These are phyloP conservation scores for Coemansia sp. DNA, from an alignment of 192 early-diverging fungal genomes.

Conservation along the genomic window DNA sequence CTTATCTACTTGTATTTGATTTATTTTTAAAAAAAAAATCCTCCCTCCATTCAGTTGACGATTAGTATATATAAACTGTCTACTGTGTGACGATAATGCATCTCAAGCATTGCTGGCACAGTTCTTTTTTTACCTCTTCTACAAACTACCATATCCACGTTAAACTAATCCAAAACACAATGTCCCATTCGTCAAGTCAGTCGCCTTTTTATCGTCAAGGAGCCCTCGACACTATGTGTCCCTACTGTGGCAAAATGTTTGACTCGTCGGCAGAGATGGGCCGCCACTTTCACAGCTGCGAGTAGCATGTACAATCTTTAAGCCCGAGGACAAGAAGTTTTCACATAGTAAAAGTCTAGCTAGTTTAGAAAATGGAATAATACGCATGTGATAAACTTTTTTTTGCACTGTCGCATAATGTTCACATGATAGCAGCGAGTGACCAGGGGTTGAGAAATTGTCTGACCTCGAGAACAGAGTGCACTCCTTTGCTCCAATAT, in stretches of 20 bases:
- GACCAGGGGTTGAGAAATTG: background rate
- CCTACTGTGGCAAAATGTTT: background rate
- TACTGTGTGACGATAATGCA: background rate
- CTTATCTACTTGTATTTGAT: background rate
- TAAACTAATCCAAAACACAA: background rate
- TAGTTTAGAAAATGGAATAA: background rate
- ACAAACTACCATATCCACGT: background rate
- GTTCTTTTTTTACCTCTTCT: background rate
- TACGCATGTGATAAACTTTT: background rate
- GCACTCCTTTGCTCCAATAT: background rate
- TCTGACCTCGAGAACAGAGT: background rate
- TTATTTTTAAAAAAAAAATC: background rate
- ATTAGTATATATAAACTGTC: background rate
- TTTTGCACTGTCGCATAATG: background rate
- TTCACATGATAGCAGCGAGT: background rate
- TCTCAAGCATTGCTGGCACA: background rate
- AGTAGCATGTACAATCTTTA: background rate
- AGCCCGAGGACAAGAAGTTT: background rate
- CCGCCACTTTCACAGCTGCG: background rate
- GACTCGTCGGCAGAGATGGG: background rate
- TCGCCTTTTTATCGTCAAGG: background rate
- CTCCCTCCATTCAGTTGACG: background rate
- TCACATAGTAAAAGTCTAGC: background rate
- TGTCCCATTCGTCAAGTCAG: background rate
- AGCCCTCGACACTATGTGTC: background rate